Percentiles rank a stretch among this genome's conserved stretches.
phyloP scores from a whole-genome alignment of 106 monocot species.

The Iris macrosiphon region DNA sequence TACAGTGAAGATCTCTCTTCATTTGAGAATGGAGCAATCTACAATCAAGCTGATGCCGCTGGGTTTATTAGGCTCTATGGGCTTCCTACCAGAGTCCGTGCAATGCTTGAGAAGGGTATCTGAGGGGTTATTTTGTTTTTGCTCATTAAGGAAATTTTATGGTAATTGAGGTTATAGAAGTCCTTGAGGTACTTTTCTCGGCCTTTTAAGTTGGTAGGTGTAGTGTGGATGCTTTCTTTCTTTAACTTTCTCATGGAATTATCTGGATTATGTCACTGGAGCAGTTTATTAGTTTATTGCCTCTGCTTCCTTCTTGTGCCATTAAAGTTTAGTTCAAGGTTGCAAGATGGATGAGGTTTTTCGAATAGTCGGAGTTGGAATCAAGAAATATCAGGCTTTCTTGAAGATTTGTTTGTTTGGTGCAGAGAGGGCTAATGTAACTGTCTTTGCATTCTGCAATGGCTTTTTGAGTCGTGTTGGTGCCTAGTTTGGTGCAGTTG shows the following conservation, averaged over 20 bases:
- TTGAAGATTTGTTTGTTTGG: no score
- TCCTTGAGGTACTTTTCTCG: neutral
- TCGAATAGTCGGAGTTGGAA: no score
- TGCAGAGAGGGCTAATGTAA: no score
- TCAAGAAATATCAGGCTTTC: no score
- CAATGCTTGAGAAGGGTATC: slow-evolving; percentile 34
- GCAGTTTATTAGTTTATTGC: no score
- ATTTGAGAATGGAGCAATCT: slow-evolving; percentile 66
- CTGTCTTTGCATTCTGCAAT: no score
- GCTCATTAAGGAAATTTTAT: neutral
- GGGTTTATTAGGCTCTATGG: slow-evolving; percentile 77
- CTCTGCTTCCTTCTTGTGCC: no score
- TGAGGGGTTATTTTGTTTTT: neutral
- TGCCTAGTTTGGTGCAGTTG: no score
- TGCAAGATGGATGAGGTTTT: no score
- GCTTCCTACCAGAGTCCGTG: slow-evolving; percentile 32
- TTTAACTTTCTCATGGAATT: neutral
- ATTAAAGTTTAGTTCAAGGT: no score
- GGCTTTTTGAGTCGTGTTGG: no score
- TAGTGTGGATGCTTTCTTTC: neutral
- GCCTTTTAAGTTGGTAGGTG: neutral
- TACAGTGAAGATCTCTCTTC: slow-evolving; percentile 75
- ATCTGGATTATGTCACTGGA: neutral
- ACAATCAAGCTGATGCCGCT: slow-evolving; percentile 73
- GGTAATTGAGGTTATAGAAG: neutral